These are phyloP conservation scores for Melaleuca alternifolia DNA, from an alignment of 345 rosid species.

Conservation along the genomic window DNA sequence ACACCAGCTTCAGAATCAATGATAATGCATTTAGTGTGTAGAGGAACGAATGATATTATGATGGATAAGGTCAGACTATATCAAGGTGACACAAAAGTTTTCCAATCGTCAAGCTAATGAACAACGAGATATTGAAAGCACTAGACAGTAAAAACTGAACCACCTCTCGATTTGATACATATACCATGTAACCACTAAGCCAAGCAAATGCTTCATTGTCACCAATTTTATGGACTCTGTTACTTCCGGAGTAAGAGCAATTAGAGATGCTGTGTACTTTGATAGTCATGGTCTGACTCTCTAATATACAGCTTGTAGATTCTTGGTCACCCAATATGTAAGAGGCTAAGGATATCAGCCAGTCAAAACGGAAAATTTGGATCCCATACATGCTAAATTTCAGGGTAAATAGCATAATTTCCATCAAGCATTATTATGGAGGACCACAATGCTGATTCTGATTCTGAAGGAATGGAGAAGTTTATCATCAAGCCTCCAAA, in stretches of 20 bases:
- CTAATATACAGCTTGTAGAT: not conserved
- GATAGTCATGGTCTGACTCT: not conserved
- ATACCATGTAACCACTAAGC: not conserved
- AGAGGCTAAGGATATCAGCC: not conserved
- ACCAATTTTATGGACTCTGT: not conserved
- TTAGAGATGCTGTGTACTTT: not conserved
- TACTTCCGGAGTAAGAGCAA: not conserved
- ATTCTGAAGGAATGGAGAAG: not conserved
- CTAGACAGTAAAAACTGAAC: not conserved
- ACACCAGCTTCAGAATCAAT: not conserved
- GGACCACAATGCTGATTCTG: not conserved
- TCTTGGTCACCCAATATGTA: not conserved
- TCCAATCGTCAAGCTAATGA: not conserved
- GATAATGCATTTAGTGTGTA: not conserved
- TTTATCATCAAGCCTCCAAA: not conserved
- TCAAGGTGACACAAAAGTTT: not conserved
- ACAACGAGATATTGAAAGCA: not conserved
- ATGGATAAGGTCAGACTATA: not conserved
- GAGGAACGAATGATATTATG: not conserved
- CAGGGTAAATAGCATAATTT: not conserved
- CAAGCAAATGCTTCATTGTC: not conserved
- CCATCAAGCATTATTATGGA: not conserved
- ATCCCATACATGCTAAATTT: not conserved
- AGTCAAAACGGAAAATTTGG: not conserved
- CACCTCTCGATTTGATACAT: not conserved